Evolutionary conservation across 768 basidiomycete genomes (phyloP), one percentile per base, ranked within the genome.

Genomic region (Mycena latifolia): DNA sequence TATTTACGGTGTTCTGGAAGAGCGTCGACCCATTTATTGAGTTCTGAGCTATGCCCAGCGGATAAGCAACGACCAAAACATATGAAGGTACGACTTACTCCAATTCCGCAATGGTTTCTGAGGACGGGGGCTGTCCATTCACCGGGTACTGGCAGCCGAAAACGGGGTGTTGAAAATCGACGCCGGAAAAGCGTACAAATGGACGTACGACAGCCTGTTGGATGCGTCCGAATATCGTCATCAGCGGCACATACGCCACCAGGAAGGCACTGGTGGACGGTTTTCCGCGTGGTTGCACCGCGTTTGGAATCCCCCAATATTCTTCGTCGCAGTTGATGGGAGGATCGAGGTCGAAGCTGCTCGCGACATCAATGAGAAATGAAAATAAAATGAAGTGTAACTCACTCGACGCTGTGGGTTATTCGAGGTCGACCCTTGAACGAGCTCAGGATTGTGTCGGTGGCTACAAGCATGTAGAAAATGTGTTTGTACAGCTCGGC

Each of bases 331-430:
- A 82, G 70, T 91, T 89, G n/a, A 88, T 82, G 9, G 88, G 89
- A 10, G 86, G 80, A 43, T 91, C 90, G 7, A 88, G 78, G 67
- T 92, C 90, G 69, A 90, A 86, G 66, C 89, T 89, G 25, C 4
- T 10, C 37, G 46, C 27, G 9, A 51, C 24, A 66, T 22, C 41
- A 51, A 29, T 58, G 37, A 39, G 15, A 48, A 51, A 18, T 24
- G 0, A 10, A 22, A 24, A 10, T 17, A 41, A 25, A 22, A 22
- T 24, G 11, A 28, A 41, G 22, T 14, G 28, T 20, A 5, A 77
- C 89, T 63, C 66, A 89, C 88, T 92, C 91, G 75, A 89, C 89
- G 46, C 90, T 89, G 46, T 88, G 85, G 5, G 92, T 82, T 2
- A 86, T 84, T 57, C 85, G 82, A 0, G 90, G 88, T 25, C 92